These are phyloP conservation scores for Cunninghamia lanceolata DNA, from an alignment of 75 land plant species.

Conservation along the genomic window DNA sequence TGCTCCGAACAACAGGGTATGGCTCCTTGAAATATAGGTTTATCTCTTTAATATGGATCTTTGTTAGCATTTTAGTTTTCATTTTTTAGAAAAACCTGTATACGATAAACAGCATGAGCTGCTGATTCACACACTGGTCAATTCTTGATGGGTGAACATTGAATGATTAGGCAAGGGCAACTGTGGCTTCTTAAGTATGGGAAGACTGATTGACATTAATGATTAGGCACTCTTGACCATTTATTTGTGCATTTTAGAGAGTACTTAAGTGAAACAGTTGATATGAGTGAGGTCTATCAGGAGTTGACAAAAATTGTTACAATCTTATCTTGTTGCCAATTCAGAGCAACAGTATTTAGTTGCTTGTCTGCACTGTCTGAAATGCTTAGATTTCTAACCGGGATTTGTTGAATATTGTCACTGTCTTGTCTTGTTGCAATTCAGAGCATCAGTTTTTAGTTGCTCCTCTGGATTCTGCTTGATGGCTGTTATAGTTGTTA, in stretches of 20 bases:
- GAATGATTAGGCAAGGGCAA: neutral
- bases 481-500: neutral
- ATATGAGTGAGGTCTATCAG: neutral
- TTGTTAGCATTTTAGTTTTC: neutral
- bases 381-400: neutral
- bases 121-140: neutral
- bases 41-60: neutral
- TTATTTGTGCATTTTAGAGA: neutral
- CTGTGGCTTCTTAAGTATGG: neutral
- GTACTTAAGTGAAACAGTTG: neutral
- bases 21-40: conserved; percentile 5
- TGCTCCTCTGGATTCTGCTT: neutral
- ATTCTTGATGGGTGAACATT: neutral
- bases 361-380: neutral
- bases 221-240: neutral
- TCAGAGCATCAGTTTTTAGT: neutral
- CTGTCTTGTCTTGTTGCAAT: too few relatives aligned
- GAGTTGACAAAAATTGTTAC: neutral
- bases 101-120: neutral
- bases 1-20: neutral
- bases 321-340: neutral
- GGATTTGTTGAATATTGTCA: neutral
- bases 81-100: neutral
- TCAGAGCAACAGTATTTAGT: neutral
- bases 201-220: neutral